Evolutionary conservation across 139 green algal species (phyloP), one percentile per base, ranked within the genome.

Genomic region (Micractinium conductrix): DNA sequence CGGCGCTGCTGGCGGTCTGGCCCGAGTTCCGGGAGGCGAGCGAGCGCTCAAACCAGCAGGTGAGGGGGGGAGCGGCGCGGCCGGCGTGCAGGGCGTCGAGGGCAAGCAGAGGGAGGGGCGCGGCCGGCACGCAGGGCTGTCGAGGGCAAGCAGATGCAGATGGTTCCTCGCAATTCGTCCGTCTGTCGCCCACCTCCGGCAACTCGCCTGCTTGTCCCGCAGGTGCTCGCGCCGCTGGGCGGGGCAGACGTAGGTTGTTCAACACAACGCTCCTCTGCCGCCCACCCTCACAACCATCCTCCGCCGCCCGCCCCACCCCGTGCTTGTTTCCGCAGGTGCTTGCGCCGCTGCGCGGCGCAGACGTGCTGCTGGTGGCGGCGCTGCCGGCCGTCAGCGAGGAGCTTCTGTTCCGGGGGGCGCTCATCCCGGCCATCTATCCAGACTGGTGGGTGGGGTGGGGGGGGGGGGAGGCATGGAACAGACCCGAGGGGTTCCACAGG

Each of bases 351-450:
- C 55, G 35, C 16, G 83, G 84, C 10, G 14, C 84, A 7, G 94
- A 97, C 55, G 42, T 97, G 3, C 22, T 91, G 33, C 60, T 90
- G 63, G 89, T 98, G 33, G 87, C 87, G 12, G 38, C 75, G 16
- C 78, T 95, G 50, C 90, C 90, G 0, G 94, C 90, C 0, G 42
- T 93, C 0, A 83, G 85, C 35, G 94, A 98, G 87, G 94, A 98
- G 88, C 72, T 96, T 33, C 86, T 97, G 24, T 98, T 98, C 76
- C 81, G 95, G 24, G 93, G 94, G 9, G 92, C 90, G 0, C 88
- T 98, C 60, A 90, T 98, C 16, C 94, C 95, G 1, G 93, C 89
- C 17, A 87, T 91, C 16, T 91, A 89, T 21, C 90, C 93, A 1
- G 94, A 98, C 78, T 96, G 86, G 86, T 86, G 81, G 17, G 81